phyloP scores from a whole-genome alignment of 2,329 filamentous ascomycete species.

The Colletotrichum cuscutae region DNA sequence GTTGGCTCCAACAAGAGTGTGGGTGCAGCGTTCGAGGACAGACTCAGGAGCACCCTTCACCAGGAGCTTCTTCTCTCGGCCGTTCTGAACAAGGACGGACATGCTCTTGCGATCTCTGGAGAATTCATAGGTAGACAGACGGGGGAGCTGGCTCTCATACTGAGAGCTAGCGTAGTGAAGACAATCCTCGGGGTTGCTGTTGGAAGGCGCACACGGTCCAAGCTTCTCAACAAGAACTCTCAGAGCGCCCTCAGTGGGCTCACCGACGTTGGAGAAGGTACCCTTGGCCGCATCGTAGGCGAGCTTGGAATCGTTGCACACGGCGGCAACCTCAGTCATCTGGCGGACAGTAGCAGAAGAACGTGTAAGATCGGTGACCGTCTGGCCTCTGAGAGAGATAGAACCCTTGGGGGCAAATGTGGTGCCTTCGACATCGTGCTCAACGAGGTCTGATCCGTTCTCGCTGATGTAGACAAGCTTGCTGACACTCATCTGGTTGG shows the following conservation, averaged over 20 bases:
- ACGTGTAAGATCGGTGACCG: conserved; percentile 73
- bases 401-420: conserved; percentile 88
- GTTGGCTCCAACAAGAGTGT: conserved; percentile 79
- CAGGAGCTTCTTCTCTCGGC: conserved; percentile 79
- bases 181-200: conserved; percentile 67
- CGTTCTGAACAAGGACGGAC: conserved; percentile 88
- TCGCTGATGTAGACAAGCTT: conserved; percentile 88
- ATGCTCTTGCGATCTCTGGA: conserved; percentile 98
- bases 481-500: conserved; percentile 99
- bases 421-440: conserved; percentile 90
- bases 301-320: conserved; percentile 91
- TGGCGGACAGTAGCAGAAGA: conserved; percentile 82
- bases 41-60: conserved; percentile 98
- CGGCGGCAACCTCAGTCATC: conserved; percentile 75
- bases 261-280: conserved; percentile 85
- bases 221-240: conserved; percentile 94
- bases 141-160: conserved; percentile 81
- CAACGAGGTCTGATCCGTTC: conserved; percentile 78
- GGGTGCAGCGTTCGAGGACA: conserved; percentile 90
- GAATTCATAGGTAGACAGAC: conserved; percentile 93
- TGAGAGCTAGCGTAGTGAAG: conserved; percentile 85
- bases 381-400: conserved; percentile 75
- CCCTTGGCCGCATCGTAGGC: conserved; percentile 82
- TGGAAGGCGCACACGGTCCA: conserved; percentile 76
- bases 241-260: conserved; percentile 94